Conservation (phyloP, 495 filamentous ascomycete genomes). For the Aspergillus nanangensis region DNA sequence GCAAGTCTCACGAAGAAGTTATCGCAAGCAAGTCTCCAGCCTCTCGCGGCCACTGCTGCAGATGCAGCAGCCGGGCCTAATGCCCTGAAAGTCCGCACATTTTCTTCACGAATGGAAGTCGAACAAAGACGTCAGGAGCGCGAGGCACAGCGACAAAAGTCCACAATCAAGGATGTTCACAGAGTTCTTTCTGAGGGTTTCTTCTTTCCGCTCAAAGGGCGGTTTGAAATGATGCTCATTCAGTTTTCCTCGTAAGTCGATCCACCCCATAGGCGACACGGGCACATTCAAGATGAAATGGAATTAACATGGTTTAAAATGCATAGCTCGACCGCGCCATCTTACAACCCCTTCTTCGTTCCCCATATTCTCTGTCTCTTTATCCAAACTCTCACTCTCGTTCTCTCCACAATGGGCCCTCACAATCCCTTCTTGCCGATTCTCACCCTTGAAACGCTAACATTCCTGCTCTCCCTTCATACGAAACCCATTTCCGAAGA, state of each 20-base stretch:
- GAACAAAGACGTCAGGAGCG: constrained; percentile 56
- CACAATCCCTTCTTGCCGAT: constrained; percentile 39
- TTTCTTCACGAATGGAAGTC: constrained; percentile 67
- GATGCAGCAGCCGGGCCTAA: constrained; percentile 74
- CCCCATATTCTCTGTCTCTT: constrained; percentile 47
- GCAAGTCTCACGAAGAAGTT: constrained; percentile 57
- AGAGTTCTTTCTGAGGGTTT: constrained; percentile 71
- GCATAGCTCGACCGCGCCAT: constrained; percentile 27
- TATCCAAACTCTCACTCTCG: constrained; percentile 47
- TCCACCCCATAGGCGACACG: not conserved
- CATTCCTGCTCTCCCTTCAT: constrained; percentile 43
- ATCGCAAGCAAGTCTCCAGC: constrained; percentile 67
- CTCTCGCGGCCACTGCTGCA: constrained; percentile 62
- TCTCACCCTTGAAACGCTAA: constrained; percentile 41
- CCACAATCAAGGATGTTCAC: constrained; percentile 70
- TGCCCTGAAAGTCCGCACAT: constrained; percentile 77
- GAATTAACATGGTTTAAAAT: constrained; percentile 2
- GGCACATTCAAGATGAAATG: constrained; percentile 1
- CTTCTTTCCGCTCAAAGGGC: constrained; percentile 68
- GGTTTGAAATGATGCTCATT: constrained; percentile 43
- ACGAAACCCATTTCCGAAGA: constrained; percentile 47
- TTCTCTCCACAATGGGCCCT: constrained; percentile 46
- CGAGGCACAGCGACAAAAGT: constrained; percentile 36
- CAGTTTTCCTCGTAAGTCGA: constrained; percentile 36
- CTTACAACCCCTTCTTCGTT: constrained; percentile 37